Evolutionary conservation across 768 basidiomycete species (phyloP), one percentile per base, ranked within the genome.

Genomic region (Termitomyces sp.): DNA sequence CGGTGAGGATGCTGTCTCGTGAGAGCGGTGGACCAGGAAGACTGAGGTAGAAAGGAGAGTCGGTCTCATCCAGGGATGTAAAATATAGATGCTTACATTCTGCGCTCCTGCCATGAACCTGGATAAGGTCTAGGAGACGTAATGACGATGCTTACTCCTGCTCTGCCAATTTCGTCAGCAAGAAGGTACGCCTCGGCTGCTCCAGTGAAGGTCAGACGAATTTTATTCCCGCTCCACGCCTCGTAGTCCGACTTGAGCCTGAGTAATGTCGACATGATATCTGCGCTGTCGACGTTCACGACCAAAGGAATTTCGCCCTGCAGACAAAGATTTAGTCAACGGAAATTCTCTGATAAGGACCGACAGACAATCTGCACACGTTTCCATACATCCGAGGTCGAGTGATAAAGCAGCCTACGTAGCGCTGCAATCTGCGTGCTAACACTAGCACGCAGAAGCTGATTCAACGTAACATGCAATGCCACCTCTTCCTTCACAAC

Each of bases 221-320:
- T 66, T 1, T 13, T 61, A 22, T 66, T 62, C 55, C 74, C 65
- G 13, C 68, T 72, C 0, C 54, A 63, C 0, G 49, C 62, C 50
- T 86, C 81, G 22, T 80, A 76, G 51, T 85, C 79, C 10, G 63
- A 63, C 67, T 86, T 88, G 59, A 94, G 79, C 4, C 61, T 64
- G 41, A 94, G 71, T 14, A 94, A 70, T 0, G 83, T 80, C 0
- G 88, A 83, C 66, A 94, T 93, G 52, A 86, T 76, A 67, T 94
- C 92, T 9, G 88, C 89, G 63, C 79, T 88, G 57, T 86, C 76
- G 14, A 84, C 85, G 1, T 80, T 71, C 20, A 92, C 69, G 2
- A 92, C 88, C 18, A 94, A 72, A 0, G 87, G 82, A 0, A 86
- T 66, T 20, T 71, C 60, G 13, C 88, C 87, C 79, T 87, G 55